phyloP scores from a whole-genome alignment of 2,329 filamentous ascomycete genomes.

The Calonectria honghensis region DNA sequence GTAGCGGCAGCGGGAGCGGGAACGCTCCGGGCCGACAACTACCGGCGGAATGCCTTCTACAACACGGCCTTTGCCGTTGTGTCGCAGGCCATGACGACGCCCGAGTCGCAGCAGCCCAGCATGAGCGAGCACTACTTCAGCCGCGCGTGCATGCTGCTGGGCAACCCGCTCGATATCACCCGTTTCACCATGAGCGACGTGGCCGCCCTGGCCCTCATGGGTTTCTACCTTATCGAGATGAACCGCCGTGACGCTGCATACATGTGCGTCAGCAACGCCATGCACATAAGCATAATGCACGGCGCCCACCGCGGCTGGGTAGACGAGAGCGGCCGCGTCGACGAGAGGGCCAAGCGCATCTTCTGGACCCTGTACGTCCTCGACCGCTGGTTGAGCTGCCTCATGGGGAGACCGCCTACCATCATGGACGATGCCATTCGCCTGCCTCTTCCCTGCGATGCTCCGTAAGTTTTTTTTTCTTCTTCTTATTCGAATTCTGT shows the following conservation, averaged over 20 bases:
- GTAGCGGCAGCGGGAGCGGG: neutral
- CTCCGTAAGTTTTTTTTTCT: constrained; percentile 60
- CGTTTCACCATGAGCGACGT: constrained; percentile 66
- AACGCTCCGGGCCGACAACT: constrained; percentile 46
- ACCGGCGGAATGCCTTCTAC: constrained; percentile 66
- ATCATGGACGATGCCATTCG: constrained; percentile 69
- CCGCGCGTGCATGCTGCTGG: constrained; percentile 65
- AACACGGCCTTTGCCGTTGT: constrained; percentile 67
- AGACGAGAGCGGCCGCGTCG: constrained; percentile 62
- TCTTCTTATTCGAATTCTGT: neutral
- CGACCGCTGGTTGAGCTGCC: constrained; percentile 68
- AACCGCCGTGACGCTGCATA: constrained; percentile 70
- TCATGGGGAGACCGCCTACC: constrained; percentile 69
- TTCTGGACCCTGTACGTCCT: constrained; percentile 73
- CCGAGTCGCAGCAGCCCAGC: constrained; percentile 52
- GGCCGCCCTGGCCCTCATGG: constrained; percentile 67
- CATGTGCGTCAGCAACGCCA: constrained; percentile 67
- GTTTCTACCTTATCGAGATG: constrained; percentile 69
- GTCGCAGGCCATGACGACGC: constrained; percentile 56
- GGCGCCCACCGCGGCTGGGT: constrained; percentile 67
- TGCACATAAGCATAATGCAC: constrained; percentile 68
- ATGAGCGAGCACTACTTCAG: constrained; percentile 67
- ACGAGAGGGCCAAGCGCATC: constrained; percentile 67
- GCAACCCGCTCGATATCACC: constrained; percentile 68
- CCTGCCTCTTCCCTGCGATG: constrained; percentile 63